Evolutionary conservation across 257 asterid genomes (phyloP), one percentile per base, ranked within the genome.

Genomic region (Gentiana straminea): DNA sequence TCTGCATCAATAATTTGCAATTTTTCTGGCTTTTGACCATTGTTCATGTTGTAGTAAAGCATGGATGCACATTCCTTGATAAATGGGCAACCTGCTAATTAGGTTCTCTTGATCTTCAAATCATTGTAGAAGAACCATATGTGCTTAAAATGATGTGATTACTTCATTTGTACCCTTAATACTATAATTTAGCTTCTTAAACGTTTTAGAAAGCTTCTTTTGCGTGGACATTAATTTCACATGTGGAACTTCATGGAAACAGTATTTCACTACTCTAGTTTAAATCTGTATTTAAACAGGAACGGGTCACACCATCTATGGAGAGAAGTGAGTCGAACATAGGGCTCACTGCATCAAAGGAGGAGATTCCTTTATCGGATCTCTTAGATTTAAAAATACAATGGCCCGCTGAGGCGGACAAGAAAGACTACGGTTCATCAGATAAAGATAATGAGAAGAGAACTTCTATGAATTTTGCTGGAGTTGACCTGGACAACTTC

Each of bases 401-500:
- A 34, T 80, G 93, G 90, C 77, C 77, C 34, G 56, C 73, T 57
- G 84, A 80, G 66, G 62, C 51, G 63, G 75, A 68, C 66, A 70
- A 70, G 62, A 54, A 64, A 48, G 84, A 70, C 43, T 59, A 49
- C 46, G 66, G 58, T 64, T 49, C 51, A 33, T 47, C 75, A n/a
- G 77, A 70, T 49, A 55, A 75, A 70, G 63, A 61, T 47, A 52
- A 63, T 36, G 77, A 66, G 48, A 77, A 63, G 71, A 73, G 73
- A 57, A 67, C 76, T 39, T 74, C 73, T 61, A 58, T 57, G 54
- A 59, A 65, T 56, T 72, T 75, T 13, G 59, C 78, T 53, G 95
- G 84, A 62, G 68, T 82, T 48, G 78, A 87, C 58, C 82, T 83
- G 10, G 81, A 86, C 73, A 72, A 61, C 52, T 82, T 84, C 78